Evolutionary conservation across 2,329 filamentous ascomycete species (phyloP), one percentile per base, ranked within the genome.

Genomic region (Aspergillus quadrilineatus): DNA sequence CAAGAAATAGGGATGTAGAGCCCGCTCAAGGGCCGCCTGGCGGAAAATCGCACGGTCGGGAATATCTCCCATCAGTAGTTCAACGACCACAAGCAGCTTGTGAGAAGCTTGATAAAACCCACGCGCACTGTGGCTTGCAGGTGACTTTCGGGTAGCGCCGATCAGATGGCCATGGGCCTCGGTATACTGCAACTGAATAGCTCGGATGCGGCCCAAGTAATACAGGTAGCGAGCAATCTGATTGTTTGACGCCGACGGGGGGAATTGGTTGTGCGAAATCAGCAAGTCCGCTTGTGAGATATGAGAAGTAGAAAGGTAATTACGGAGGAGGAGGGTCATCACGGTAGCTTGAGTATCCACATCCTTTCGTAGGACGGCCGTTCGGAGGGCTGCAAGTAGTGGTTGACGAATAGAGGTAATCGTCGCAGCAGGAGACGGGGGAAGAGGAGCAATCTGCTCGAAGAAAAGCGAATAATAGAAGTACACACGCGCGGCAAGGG

Each of bases 51-150:
- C 89, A 58, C 94, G 90, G 69, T 97, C 93, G 30, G 94, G 94
- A 64, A 99, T 99, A 70, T 99, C 94, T 62, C 94, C 94, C 94
- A 99, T 99, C 61, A 99, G 79, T 59, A 99, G 81, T 80, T 99
- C 93, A 10, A 99, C 94, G 17, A 99, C 92, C 43, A 97, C 85
- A 62, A 97, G 80, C n/a, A 97, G 84, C 82, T 99, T 99, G 63
- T 90, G 96, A 0, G 94, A 93, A 39, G 92, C 92, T 76, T 97
- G 94, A 64, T 95, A 92, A 76, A 99, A 99, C 45, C 94, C 93
- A 44, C 92, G 87, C 4, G 94, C 94, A 64, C 90, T 92, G 63
- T 87, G 85, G 71, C 89, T 94, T 22, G 92, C 91, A 0, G 94
- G 94, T 6, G 94, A 92, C 78, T 99, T 99, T 67, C 94, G 89